Evolutionary conservation across 805 yeast species (phyloP).

Genomic region (Yarrowia hollandica): DNA sequence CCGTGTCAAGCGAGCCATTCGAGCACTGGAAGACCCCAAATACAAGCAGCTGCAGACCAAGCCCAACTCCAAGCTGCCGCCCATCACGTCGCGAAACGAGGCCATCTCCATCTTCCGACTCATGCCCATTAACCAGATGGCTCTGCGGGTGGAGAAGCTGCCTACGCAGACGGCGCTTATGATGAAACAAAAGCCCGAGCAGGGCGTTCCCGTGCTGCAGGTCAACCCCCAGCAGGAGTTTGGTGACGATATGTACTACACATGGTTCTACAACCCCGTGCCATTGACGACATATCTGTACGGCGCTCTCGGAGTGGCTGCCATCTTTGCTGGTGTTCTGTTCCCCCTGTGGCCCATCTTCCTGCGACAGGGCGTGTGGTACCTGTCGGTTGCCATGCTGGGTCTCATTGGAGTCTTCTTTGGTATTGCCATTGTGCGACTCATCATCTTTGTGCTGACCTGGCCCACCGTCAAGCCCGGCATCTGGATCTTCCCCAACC

Average conservation of each 20-base stretch:
- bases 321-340: conserved; percentile 60
- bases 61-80: conserved; percentile 52
- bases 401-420: conserved; percentile 76
- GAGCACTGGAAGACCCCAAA: conserved; percentile 75
- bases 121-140: conserved; percentile 70
- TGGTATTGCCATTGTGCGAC: conserved; percentile 72
- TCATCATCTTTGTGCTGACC: conserved; percentile 64
- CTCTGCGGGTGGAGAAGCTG: conserved; percentile 74
- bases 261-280: conserved; percentile 78
- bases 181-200: conserved; percentile 68
- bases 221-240: conserved; percentile 44
- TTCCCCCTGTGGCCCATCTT: conserved; percentile 95
- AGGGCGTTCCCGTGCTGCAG: conserved; percentile 50
- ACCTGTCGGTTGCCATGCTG: conserved; percentile 72
- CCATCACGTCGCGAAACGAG: conserved; percentile 51
- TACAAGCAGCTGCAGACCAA: conserved; percentile 53
- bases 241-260: conserved; percentile 58
- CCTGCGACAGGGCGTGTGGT: conserved; percentile 91
- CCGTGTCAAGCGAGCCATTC: conserved; percentile 72
- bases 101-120: conserved; percentile 64
- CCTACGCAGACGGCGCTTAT: conserved; percentile 60
- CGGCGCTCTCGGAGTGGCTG: conserved; percentile 65
- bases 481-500: conserved; percentile 95
- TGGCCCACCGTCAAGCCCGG: conserved; percentile 63
- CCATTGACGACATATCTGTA: conserved; percentile 63